These are phyloP conservation scores for Haplosporangium gracile DNA, from an alignment of 192 early-diverging fungal species.

Conservation along the genomic window DNA sequence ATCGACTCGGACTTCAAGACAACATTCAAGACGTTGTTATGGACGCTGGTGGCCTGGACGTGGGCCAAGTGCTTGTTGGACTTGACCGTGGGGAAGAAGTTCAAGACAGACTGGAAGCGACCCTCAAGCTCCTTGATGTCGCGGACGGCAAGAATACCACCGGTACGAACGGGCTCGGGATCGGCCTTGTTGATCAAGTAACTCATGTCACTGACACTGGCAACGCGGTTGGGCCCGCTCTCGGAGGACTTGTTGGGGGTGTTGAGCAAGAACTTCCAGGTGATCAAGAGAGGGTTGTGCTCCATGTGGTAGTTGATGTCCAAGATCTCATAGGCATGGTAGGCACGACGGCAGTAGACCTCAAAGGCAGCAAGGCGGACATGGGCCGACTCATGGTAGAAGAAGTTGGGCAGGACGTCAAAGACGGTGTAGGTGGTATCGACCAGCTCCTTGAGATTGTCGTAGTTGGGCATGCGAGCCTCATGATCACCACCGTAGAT, in stretches of 20 bases:
- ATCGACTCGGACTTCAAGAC: slow-evolving; percentile 78
- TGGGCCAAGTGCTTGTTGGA: slow-evolving; percentile 47
- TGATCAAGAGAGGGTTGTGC: slow-evolving; percentile 73
- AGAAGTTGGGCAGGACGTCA: slow-evolving; percentile 94
- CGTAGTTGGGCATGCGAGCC: slow-evolving; percentile 80
- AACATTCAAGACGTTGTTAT: slow-evolving; percentile 88
- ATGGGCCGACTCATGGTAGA: slow-evolving; percentile 86
- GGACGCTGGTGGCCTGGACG: slow-evolving; percentile 26
- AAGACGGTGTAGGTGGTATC: slow-evolving; percentile 96
- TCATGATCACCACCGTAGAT: slow-evolving; percentile 82
- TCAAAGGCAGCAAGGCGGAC: slow-evolving; percentile 91
- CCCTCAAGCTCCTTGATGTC: slow-evolving; percentile 77
- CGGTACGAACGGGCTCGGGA: slow-evolving; percentile 83
- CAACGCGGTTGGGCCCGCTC: slow-evolving; percentile 74
- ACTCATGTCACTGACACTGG: slow-evolving; percentile 86
- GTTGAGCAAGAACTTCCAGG: slow-evolving; percentile 84
- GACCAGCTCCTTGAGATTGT: slow-evolving; percentile 86
- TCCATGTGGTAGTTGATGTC: slow-evolving; percentile 83
- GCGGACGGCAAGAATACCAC: slow-evolving; percentile 84
- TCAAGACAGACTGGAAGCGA: slow-evolving; percentile 71
- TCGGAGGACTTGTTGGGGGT: slow-evolving; percentile 61
- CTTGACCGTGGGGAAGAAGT: slow-evolving; percentile 67
- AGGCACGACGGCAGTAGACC: slow-evolving; percentile 96
- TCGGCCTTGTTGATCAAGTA: slow-evolving; percentile 80
- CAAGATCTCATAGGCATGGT: slow-evolving; percentile 96